Base-by-base conservation (phyloP, 1,139 yeast genomes). In the Protomyces inundatus region DNA sequence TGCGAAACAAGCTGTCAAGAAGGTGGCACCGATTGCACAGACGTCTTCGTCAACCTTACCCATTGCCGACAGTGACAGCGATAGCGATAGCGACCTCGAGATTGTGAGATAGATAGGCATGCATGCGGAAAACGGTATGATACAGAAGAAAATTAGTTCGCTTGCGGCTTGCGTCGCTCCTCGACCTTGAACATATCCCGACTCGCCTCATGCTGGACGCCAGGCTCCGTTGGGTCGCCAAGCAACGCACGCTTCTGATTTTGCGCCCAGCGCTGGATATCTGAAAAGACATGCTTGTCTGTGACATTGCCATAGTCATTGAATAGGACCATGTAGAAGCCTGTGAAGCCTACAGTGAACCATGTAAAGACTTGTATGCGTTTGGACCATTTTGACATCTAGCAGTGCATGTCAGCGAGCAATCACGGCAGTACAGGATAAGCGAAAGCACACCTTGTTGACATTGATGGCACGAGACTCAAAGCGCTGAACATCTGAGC, bases 341-440 rank as follows among this genome's bases (percentile, higher is more conserved):
- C 62, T 4, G 62, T 55, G 32, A 58, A 58, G n/a, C 56, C 62
- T 32, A 58, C 56, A 9, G 62, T 51, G 45, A 58, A 58, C 62
- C 62, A 58, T 4, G 62, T 58, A 4, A 58, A 58, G 14, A 58
- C 40, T 35, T 52, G 62, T 3, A 58, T 58, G 12, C 62, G 39
- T 4, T 55, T 34, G n/a, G 62, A 58, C 45, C 53, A 58, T 10
- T 51, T 10, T 7, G 62, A 58, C 55, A 58, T 30, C 34, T 45
- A 14, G 48, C 9, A 16, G 16, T 14, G 48, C 32, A 14, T 42
- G 23, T 23, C 23, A 23, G 23, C 23, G 23, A 23, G 23, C 23
- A 23, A 23, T 23, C 23, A 23, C 23, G 23, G 23, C 23, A 23
- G 23, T 23, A 23, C 48, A 42, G 48, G 30, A 42, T 14, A 16